Base-by-base conservation (phyloP, 2,329 filamentous ascomycete species). In the Beauveria scarabaeidicola region DNA sequence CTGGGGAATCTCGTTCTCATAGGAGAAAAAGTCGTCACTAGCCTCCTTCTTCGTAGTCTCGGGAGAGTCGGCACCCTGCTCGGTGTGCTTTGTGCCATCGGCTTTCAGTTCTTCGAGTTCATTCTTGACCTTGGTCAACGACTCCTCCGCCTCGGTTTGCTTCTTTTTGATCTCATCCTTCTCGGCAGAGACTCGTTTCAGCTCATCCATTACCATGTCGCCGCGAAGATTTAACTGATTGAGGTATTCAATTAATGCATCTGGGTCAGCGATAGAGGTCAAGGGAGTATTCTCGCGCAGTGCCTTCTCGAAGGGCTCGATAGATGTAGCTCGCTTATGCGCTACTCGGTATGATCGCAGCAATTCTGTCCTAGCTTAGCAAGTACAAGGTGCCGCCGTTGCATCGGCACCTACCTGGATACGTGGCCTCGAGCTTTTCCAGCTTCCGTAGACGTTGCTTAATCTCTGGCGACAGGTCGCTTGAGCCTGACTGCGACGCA, bases 271-370 rank as follows among this genome's bases (percentile, higher is more conserved):
- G 66, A 99, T 96, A 17, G 91, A 93, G 5, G 90, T 89, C 40
- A 97, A 77, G 2, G 94, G 93, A 0, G 94, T 99, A 67, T 96
- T 90, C 70, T 99, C 94, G 66, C 91, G 90, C 8, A 99, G 80
- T 0, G 89, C 87, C 58, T 90, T 87, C 74, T 99, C 94, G 71
- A 99, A 99, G 0, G 91, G 89, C 69, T 97, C 94, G 68, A 97
- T 95, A 3, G 89, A 85, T 13, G 89, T 85, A 46, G 92, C 90
- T 55, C 91, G 86, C 60, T 89, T 85, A 75, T 99, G 93, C 19
- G 94, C 94, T 64, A 92, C 87, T 63, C 91, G 85, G 74, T 99
- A 99, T 9, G 93, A 96, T 60, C 91, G 88, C 53, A 97, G 79
- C 1, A 99, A 80, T 68, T 97, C 93, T 91, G 58, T 54, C 52